Percentiles rank a stretch among this genome's conserved stretches.
Conservation (phyloP, 2,329 filamentous ascomycete genomes). For the Penicillium sp. region DNA sequence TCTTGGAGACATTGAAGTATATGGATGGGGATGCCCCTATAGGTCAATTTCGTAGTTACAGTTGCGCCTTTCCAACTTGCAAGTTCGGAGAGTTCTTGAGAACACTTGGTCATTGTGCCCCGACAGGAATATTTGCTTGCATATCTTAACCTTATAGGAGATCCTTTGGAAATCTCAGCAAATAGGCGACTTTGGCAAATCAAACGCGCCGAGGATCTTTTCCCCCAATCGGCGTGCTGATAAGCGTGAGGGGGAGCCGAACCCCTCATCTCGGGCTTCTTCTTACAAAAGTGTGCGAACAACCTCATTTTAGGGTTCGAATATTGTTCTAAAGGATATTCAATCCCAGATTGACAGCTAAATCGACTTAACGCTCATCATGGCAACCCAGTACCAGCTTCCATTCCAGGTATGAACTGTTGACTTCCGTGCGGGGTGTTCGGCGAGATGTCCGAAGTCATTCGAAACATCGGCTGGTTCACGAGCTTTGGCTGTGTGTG, state of each 20-base stretch:
- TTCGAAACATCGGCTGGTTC: background rate
- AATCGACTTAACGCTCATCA: conserved; percentile 13
- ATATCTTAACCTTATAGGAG: too few relatives aligned
- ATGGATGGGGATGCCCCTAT: too few relatives aligned
- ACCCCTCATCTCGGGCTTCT: background rate
- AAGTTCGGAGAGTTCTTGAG: too few relatives aligned
- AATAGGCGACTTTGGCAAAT: background rate
- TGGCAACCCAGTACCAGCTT: conserved; percentile 38
- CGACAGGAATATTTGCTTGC: too few relatives aligned
- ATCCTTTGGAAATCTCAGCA: background rate
- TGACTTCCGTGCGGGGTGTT: background rate
- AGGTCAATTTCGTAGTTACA: too few relatives aligned
- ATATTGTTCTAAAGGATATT: background rate
- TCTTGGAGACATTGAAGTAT: too few relatives aligned
- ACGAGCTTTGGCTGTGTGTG: background rate
- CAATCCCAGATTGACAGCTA: background rate
- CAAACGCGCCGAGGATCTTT: background rate
- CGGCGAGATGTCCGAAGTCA: conserved; percentile 21
- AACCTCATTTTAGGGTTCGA: too few relatives aligned
- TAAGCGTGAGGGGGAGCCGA: background rate
- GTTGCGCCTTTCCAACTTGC: too few relatives aligned
- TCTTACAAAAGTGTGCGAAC: background rate
- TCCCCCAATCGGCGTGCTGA: background rate
- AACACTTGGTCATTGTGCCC: too few relatives aligned
- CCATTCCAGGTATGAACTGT: conserved; percentile 38